Evolutionary conservation across 2,329 filamentous ascomycete genomes (phyloP), one percentile per base, ranked within the genome.

Genomic region (Scedosporium aurantiacum): DNA sequence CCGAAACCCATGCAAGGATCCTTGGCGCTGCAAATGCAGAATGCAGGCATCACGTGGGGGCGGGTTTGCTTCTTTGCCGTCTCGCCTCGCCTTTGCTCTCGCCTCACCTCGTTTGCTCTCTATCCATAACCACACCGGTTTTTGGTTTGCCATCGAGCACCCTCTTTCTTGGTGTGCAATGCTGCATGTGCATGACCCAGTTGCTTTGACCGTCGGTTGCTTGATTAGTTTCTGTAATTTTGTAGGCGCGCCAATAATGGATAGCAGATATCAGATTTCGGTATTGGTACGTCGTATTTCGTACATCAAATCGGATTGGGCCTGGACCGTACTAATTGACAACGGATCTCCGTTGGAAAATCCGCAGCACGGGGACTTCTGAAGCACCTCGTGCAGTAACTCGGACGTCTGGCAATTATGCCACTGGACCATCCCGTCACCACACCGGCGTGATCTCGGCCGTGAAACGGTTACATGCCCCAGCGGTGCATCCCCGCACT

Each of bases 21-120:
- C 50, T 54, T 54, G 50, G 50, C 50, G 50, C 50, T 54, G 50
- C 50, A 54, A 54, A 23, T 54, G 50, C 50, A 54, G 50, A 54
- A 27, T 54, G 50, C 18, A 54, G 50, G 21, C 50, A 54, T 54
- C 50, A 54, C 50, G 50, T 54, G 50, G 50, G 43, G 50, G 50
- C 21, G n/a, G 21, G 50, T 23, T 27, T 23, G 23, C 7, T 21
- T 21, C 47, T 54, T 54, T 54, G 10, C 50, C 50, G 50, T 14
- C 50, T 54, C 50, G 18, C 23, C 50, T 54, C 50, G 50, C 23
- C 23, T 47, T 47, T 8, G 8, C 43, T 47, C 21, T 28, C 23
- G 12, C 23, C 23, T 27, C 23, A 14, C 21, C 18, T 25, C 50
- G 50, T 23, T 23, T 47, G 43, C 43, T 47, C 43, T 18, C 43